Base-by-base conservation (phyloP, 345 rosid species). In the Arabidopsis arenosa region DNA sequence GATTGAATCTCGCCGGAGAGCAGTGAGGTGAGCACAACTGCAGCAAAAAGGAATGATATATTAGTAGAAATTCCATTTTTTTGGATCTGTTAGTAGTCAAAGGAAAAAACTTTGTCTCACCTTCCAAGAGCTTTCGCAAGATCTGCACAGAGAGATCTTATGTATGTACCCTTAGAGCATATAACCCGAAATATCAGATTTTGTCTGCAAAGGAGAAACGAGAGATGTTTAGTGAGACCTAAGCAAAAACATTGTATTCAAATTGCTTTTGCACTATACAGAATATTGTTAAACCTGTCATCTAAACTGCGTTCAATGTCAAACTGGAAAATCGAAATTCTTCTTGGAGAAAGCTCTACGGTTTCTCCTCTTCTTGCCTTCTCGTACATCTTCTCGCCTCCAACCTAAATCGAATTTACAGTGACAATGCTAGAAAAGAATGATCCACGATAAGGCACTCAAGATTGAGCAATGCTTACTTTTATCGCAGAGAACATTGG, bases 401-500 rank as follows among this genome's bases (percentile, higher is more conserved):
- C 96, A 75, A 92, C 89, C 99, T 92, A 59, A 68, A 61, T 65
- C 54, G 17, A 30, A 36, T 41, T 23, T 18, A 23, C 4, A 30
- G 53, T 49, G 37, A 13, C 37, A 21, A 18, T 57, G 17, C 12
- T 70, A 40, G 45, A 11, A 47, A 66, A 2, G 1, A 28, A 28
- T 35, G 36, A 12, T 26, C 52, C 52, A 66, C 7, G 2, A 1
- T 9, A 51, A 58, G 17, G n/a, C 26, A 58, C 5, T 49, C 13
- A 57, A 66, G 74, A 48, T 41, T 72, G 1, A 17, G n/a, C 54
- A 49, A n/a, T 66, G 76, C 89, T 84, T 80, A 95, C 99, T 81
- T 95, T 95, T 72, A 95, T 89, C 21, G 99, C 99, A 54, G 99
- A 95, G 85, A 92, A 95, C 99, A 95, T 95, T 7, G 97, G 99